phyloP scores from a whole-genome alignment of 208 protist species.

The Leishmania aethiopica region DNA sequence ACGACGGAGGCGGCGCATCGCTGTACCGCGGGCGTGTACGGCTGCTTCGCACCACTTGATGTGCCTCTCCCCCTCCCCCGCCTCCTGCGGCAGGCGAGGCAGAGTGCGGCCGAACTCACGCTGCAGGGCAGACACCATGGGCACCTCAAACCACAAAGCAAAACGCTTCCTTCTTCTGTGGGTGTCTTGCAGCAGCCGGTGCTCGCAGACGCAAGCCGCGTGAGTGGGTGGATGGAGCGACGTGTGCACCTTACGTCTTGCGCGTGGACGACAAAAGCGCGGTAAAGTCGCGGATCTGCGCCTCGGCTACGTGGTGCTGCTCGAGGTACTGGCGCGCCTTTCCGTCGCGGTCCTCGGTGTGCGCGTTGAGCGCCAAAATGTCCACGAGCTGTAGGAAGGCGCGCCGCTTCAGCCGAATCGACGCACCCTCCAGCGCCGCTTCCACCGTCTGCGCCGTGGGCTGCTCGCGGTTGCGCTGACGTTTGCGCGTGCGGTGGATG shows the following conservation, averaged over 20 bases:
- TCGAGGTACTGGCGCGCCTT: slow-evolving; percentile 11
- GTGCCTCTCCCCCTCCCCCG: neutral
- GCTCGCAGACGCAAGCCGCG: neutral
- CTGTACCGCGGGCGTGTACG: neutral
- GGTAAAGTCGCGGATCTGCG: slow-evolving; percentile 9
- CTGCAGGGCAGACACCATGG: neutral
- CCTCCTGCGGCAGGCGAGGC: no score
- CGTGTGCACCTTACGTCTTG: neutral
- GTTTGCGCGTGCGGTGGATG: slow-evolving; percentile 22
- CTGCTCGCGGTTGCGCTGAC: slow-evolving; percentile 1
- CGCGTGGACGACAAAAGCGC: neutral
- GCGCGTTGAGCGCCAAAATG: slow-evolving; percentile 10
- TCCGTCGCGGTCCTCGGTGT: neutral
- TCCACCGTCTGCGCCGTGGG: slow-evolving; percentile 11
- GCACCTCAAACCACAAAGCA: neutral
- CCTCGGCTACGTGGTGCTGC: slow-evolving; percentile 11
- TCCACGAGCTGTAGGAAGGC: slow-evolving; percentile 15
- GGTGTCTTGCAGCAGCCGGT: neutral
- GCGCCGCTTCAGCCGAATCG: slow-evolving; percentile 13
- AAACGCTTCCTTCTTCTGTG: neutral
- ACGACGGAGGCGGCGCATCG: neutral
- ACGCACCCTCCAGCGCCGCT: slow-evolving; percentile 6
- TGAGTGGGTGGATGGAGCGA: neutral
- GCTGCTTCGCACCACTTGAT: neutral
- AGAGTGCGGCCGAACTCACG: no score